phyloP scores from a whole-genome alignment of 768 basidiomycete genomes.

The Megacollybia marginata region DNA sequence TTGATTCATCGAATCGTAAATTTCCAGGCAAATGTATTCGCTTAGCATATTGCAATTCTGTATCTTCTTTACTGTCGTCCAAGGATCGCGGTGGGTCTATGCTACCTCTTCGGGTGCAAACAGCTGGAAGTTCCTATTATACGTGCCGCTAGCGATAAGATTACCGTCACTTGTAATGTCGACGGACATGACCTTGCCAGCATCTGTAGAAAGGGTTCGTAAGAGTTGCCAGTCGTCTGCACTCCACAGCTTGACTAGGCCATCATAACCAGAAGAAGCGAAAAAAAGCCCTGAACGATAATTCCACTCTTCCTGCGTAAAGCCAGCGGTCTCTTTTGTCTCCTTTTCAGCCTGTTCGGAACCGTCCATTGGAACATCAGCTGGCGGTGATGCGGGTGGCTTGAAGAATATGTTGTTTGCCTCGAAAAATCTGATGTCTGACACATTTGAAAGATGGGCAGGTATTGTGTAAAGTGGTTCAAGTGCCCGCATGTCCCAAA shows the following conservation, averaged over 20 bases:
- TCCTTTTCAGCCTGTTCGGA: conserved; percentile 15
- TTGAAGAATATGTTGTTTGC: conserved; percentile 48
- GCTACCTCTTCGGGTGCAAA: conserved; percentile 48
- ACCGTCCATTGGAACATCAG: conserved; percentile 46
- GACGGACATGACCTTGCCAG: conserved; percentile 98
- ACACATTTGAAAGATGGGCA: conserved; percentile 90
- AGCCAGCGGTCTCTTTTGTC: conserved; percentile 27
- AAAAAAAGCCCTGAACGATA: conserved; percentile 90
- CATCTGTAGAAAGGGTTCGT: conserved; percentile 83
- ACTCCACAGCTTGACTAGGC: conserved; percentile 92
- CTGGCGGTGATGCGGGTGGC: conserved; percentile 20
- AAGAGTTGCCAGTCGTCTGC: conserved; percentile 97
- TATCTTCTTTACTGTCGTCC: neutral
- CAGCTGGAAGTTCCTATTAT: conserved; percentile 91
- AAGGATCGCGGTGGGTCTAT: neutral
- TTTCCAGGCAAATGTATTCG: too few relatives aligned
- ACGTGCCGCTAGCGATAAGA: conserved; percentile 83
- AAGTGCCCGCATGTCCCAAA: conserved; percentile 96
- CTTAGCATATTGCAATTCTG: neutral
- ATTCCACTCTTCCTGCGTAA: conserved; percentile 57
- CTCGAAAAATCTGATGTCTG: conserved; percentile 93
- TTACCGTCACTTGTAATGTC: conserved; percentile 82
- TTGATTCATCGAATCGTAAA: neutral
- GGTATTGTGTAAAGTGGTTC: conserved; percentile 95
- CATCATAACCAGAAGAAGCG: conserved; percentile 91